phyloP scores from a whole-genome alignment of 345 rosid genomes.

The Rubroshorea leprosula region DNA sequence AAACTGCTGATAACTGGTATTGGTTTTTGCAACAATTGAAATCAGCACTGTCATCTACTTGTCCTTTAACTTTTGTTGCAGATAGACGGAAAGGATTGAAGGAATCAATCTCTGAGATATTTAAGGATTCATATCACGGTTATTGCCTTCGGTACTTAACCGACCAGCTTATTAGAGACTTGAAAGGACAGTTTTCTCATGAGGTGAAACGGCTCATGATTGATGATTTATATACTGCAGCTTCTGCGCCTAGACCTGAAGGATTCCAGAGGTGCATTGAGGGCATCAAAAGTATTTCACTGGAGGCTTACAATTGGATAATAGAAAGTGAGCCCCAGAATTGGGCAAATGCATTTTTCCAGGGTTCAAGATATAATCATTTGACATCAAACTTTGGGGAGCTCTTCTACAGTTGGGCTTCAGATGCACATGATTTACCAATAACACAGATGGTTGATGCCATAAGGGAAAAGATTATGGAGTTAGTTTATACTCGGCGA shows the following conservation, averaged over 20 bases:
- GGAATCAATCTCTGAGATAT: slow-evolving; percentile 60
- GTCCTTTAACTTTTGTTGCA: slow-evolving; percentile 73
- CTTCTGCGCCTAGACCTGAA: slow-evolving; percentile 58
- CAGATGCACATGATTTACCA: slow-evolving; percentile 81
- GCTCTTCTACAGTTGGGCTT: slow-evolving; percentile 71
- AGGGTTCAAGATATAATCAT: slow-evolving; percentile 80
- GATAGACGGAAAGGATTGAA: slow-evolving; percentile 74
- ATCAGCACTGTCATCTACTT: slow-evolving; percentile 51
- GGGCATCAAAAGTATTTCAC: slow-evolving; percentile 70
- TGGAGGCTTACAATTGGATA: slow-evolving; percentile 82
- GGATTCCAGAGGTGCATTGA: slow-evolving; percentile 54
- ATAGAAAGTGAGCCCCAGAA: slow-evolving; percentile 71
- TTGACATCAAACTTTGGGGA: slow-evolving; percentile 78
- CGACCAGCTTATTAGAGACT: slow-evolving; percentile 63
- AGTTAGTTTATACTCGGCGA: slow-evolving; percentile 46
- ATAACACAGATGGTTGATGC: slow-evolving; percentile 92
- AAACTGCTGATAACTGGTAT: slow-evolving; percentile 77
- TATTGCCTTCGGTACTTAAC: slow-evolving; percentile 70
- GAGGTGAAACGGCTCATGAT: slow-evolving; percentile 76
- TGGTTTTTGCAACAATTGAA: slow-evolving; percentile 87
- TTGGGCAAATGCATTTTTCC: slow-evolving; percentile 88
- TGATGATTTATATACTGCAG: slow-evolving; percentile 74
- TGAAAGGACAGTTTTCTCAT: slow-evolving; percentile 89
- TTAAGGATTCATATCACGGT: slow-evolving; percentile 56
- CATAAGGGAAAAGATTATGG: slow-evolving; percentile 69